Conservation (phyloP, 1,139 yeast genomes). For the Geotrichum klebahnii region DNA sequence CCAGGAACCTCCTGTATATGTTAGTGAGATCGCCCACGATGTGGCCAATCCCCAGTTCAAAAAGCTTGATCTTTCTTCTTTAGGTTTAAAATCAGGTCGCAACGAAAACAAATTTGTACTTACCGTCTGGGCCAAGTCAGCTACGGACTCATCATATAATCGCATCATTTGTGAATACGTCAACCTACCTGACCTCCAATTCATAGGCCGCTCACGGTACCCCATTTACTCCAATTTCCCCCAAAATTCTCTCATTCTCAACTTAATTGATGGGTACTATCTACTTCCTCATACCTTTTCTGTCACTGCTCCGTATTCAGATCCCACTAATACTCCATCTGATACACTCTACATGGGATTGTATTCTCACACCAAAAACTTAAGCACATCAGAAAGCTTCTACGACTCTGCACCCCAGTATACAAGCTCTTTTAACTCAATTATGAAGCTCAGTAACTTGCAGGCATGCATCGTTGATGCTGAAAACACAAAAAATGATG, state of each 20-base stretch:
- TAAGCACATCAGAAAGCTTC: slow-evolving; percentile 1
- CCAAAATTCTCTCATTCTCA: slow-evolving; percentile 39
- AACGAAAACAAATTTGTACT: slow-evolving; percentile 11
- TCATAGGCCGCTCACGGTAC: slow-evolving; percentile 29
- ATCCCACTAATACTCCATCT: not conserved
- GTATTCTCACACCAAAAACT: slow-evolving; percentile 2
- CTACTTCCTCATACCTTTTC: slow-evolving; percentile 23
- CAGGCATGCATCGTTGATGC: slow-evolving; percentile 45
- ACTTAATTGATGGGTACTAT: slow-evolving; percentile 44
- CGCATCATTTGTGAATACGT: slow-evolving; percentile 19
- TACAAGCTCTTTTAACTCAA: slow-evolving; percentile 42
- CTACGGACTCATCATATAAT: not conserved
- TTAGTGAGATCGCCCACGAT: slow-evolving; percentile 15
- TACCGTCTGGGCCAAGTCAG: slow-evolving; percentile 20
- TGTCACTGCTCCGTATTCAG: slow-evolving; percentile 10
- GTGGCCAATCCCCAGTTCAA: slow-evolving; percentile 20
- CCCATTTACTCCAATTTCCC: slow-evolving; percentile 25
- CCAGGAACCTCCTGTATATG: slow-evolving; percentile 20
- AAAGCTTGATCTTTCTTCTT: slow-evolving; percentile 12
- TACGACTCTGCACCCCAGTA: slow-evolving; percentile 23
- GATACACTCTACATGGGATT: slow-evolving; percentile 2
- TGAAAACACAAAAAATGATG: slow-evolving; percentile 19
- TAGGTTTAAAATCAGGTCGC: not conserved
- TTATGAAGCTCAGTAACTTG: slow-evolving; percentile 47
- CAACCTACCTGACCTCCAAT: slow-evolving; percentile 25